phyloP scores from a whole-genome alignment of 306 rosid species.

The Medicago truncatula region MtrunA17r5.0-ANR NC_053044.1:7121001-7121500 shows the following conservation, averaged over 20 bases:
- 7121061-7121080: slow-evolving; percentile 15
- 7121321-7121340: slow-evolving; percentile 21
- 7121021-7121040: not conserved
- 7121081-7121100: slow-evolving; percentile 26
- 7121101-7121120: slow-evolving; percentile 19
- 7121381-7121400: slow-evolving; percentile 12
- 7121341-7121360: not conserved
- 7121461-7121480: slow-evolving; percentile 23
- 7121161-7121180: slow-evolving; percentile 16
- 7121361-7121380: not conserved
- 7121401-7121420: not conserved
- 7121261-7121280: slow-evolving; percentile 69
- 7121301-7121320: slow-evolving; percentile 76
- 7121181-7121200: not conserved
- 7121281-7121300: slow-evolving; percentile 81
- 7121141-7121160: slow-evolving; percentile 19
- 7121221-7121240: slow-evolving; percentile 91
- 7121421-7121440: not conserved
- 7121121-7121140: not conserved
- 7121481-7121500: slow-evolving; percentile 63
- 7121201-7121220: slow-evolving; percentile 42
- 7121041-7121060: slow-evolving; percentile 40
- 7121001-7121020: not conserved
- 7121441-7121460: slow-evolving; percentile 10
- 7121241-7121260: slow-evolving; percentile 78